These are phyloP conservation scores for Westerdykella sp. DNA, from an alignment of 2,329 filamentous ascomycete species.

Conservation along the genomic window DNA sequence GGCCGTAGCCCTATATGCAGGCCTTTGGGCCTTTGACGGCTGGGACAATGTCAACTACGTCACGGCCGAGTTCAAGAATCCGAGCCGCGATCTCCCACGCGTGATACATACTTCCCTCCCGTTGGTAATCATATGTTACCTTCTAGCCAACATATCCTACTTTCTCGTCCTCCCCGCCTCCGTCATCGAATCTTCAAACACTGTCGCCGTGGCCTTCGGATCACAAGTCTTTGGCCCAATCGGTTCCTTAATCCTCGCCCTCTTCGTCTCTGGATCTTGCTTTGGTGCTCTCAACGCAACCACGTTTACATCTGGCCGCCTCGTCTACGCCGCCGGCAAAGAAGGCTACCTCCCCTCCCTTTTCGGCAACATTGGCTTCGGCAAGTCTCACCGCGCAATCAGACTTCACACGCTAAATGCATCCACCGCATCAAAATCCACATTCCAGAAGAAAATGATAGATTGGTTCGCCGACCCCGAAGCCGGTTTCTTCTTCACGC, in stretches of 20 bases:
- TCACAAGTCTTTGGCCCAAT: slow-evolving; percentile 79
- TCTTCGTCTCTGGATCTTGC: slow-evolving; percentile 85
- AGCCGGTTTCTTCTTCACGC: slow-evolving; percentile 81
- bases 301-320: slow-evolving; percentile 83
- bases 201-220: slow-evolving; percentile 92
- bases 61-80: slow-evolving; percentile 92
- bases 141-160: slow-evolving; percentile 88
- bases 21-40: slow-evolving; percentile 95
- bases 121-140: slow-evolving; percentile 81
- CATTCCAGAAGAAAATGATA: slow-evolving; percentile 18
- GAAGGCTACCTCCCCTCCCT: slow-evolving; percentile 85
- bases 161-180: slow-evolving; percentile 83
- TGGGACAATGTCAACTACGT: slow-evolving; percentile 99
- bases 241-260: slow-evolving; percentile 75
- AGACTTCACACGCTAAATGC: slow-evolving; percentile 25
- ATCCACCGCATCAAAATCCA: slow-evolving; percentile 10
- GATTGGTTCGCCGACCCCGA: slow-evolving; percentile 52
- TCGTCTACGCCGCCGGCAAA: slow-evolving; percentile 90
- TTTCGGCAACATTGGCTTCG: slow-evolving; percentile 76
- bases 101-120: slow-evolving; percentile 97
- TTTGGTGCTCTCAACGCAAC: slow-evolving; percentile 93
- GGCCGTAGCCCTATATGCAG: slow-evolving; percentile 91
- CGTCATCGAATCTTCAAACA: slow-evolving; percentile 81
- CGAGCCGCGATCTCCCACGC: slow-evolving; percentile 78
- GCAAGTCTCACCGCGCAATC: slow-evolving; percentile 37